Percentiles rank a stretch among this genome's conserved stretches.
phyloP scores from a whole-genome alignment of 805 yeast genomes.

The Candida schatavii region DNA sequence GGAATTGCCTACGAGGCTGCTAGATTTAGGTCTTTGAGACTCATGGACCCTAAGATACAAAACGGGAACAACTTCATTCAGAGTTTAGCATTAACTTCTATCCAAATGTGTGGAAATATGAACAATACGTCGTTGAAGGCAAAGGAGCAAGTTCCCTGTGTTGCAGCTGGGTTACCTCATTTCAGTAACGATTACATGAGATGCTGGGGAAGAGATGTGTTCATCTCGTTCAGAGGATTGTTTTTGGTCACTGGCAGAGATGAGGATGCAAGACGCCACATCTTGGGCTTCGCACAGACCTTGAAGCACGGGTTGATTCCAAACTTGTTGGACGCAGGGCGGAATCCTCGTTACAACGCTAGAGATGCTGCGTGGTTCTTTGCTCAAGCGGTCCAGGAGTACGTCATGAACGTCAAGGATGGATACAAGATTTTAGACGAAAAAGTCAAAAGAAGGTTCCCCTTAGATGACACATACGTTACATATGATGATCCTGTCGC shows the following conservation, averaged over 20 bases:
- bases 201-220: slow-evolving; percentile 98
- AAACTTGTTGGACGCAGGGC: slow-evolving; percentile 85
- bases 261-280: slow-evolving; percentile 78
- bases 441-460: slow-evolving; percentile 79
- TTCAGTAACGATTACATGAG: slow-evolving; percentile 90
- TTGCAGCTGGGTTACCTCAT: slow-evolving; percentile 97
- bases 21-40: slow-evolving; percentile 59
- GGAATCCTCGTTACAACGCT: slow-evolving; percentile 92
- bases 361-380: slow-evolving; percentile 98
- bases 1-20: slow-evolving; percentile 85
- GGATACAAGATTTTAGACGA: slow-evolving; percentile 68
- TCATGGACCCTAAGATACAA: slow-evolving; percentile 54
- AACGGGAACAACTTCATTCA: slow-evolving; percentile 72
- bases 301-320: slow-evolving; percentile 95
- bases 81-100: slow-evolving; percentile 72
- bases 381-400: slow-evolving; percentile 84
- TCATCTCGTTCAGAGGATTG: slow-evolving; percentile 81
- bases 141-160: slow-evolving; percentile 55
- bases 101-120: slow-evolving; percentile 81
- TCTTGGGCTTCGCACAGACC: slow-evolving; percentile 83
- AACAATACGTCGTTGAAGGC: slow-evolving; percentile 76
- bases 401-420: slow-evolving; percentile 61
- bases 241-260: slow-evolving; percentile 72
- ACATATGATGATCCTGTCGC: slow-evolving; percentile 70
- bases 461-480: slow-evolving; percentile 79